phyloP scores from a whole-genome alignment of 108 stramenopile genomes.

The Conticribra guillardii region DNA sequence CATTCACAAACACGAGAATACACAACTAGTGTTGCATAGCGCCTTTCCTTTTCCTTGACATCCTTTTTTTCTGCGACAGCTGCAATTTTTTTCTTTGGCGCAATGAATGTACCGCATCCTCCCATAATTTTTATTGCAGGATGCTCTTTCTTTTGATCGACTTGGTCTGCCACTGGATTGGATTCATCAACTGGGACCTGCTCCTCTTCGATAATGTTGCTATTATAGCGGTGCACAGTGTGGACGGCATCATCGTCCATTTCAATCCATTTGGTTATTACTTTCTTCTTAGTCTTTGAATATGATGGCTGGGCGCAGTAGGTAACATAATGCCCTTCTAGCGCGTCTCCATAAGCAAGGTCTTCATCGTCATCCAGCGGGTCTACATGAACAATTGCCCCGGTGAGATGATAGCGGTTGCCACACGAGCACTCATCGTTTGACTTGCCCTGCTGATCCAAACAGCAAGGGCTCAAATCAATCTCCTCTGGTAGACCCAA shows the following conservation, averaged over 20 bases:
- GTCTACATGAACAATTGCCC: conserved; percentile 47
- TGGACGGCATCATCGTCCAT: conserved; percentile 28
- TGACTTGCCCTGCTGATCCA: neutral
- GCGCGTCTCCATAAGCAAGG: conserved; percentile 18
- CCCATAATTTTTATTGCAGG: conserved; percentile 20
- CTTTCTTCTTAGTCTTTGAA: neutral
- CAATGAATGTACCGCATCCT: conserved; percentile 18
- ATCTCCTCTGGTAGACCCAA: conserved; percentile 33
- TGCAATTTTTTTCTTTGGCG: neutral
- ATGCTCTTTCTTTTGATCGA: neutral
- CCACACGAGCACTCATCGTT: conserved; percentile 5
- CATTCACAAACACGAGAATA: conserved; percentile 37
- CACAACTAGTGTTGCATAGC: conserved; percentile 39
- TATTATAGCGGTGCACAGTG: conserved; percentile 2
- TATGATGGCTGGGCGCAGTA: conserved; percentile 4
- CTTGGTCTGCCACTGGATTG: neutral
- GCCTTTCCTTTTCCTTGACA: conserved; percentile 19
- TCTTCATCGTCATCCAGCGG: conserved; percentile 21
- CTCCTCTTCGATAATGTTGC: conserved; percentile 10
- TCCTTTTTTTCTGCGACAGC: neutral
- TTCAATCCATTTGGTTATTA: conserved; percentile 27
- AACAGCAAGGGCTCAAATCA: conserved; percentile 32
- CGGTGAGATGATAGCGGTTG: conserved; percentile 24
- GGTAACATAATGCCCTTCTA: conserved; percentile 47
- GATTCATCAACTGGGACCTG: conserved; percentile 4